Conservation (phyloP, 495 filamentous ascomycete genomes). For the Xylaria castorea region DNA sequence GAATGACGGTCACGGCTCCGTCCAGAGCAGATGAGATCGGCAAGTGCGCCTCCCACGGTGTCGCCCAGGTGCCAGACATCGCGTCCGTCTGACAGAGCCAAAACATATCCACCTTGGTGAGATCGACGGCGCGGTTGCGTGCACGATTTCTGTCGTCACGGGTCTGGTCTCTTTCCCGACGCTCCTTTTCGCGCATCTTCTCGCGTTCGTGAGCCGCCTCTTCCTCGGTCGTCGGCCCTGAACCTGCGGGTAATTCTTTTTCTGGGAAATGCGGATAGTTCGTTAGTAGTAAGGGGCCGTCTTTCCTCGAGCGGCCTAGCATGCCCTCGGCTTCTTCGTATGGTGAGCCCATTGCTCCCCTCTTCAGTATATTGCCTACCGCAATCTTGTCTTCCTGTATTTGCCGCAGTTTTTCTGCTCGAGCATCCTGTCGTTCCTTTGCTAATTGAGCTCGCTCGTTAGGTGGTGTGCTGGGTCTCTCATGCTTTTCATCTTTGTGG, state of each 20-base stretch:
- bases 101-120: constrained; percentile 18
- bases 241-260: not conserved
- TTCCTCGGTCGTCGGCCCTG: constrained; percentile 7
- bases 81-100: constrained; percentile 7
- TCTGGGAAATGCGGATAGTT: constrained; percentile 7
- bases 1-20: constrained; percentile 10
- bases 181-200: not conserved
- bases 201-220: constrained; percentile 9
- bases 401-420: constrained; percentile 3
- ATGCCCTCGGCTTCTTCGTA: constrained; percentile 9
- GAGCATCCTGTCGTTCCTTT: constrained; percentile 13
- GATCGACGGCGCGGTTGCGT: constrained; percentile 8
- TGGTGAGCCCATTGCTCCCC: constrained; percentile 8
- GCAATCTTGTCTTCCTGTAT: constrained; percentile 4
- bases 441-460: not conserved
- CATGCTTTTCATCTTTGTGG: not conserved
- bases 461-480: constrained; percentile 5
- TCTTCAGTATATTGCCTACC: not conserved
- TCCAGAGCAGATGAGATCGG: constrained; percentile 7
- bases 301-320: not conserved
- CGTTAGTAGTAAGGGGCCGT: not conserved
- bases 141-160: not conserved
- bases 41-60: not conserved
- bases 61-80: constrained; percentile 9
- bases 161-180: constrained; percentile 5